Base-by-base conservation (phyloP, 148 eudicot genomes). In the Fagopyrum homotropicum region DNA sequence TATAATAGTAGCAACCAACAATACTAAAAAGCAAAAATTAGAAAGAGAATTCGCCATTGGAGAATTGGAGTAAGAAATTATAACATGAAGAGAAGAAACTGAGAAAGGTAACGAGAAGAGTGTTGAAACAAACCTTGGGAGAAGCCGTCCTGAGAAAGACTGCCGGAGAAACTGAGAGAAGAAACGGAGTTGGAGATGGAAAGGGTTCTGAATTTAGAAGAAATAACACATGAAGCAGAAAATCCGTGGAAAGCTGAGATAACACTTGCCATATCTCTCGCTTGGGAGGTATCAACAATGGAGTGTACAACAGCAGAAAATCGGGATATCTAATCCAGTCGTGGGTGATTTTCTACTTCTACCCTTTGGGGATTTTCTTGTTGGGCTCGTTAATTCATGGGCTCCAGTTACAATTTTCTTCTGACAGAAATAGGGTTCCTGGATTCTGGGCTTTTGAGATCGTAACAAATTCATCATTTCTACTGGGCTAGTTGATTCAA, bases 141-240 rank as follows among this genome's bases (percentile, higher is more conserved):
- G 82, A 90, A 89, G 35, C 76, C 48, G 74, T 81, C 75, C 8
- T 50, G 82, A 16, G 90, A 86, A 7, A 86, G 64, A 73, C 55
- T 78, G 46, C 84, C 54, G 29, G 90, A 90, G 75, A 84, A 89
- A 74, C 92, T 76, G 69, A 93, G 90, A 10, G 91, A 81, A 73
- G 71, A 66, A 66, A 66, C 15, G 45, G 82, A 54, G 74, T 10
- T 35, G 11, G 69, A 75, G 66, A 89, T 79, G 40, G 90, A 83
- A 63, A 86, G 84, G 9, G 78, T 52, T 51, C 72, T 77, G 75
- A 92, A 73, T 1, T 82, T 84, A 16, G 81, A 69, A 57, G 90
- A 79, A 44, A 91, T 85, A n/a, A 84, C 76, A 22, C 54, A 79
- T 72, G 82, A 75, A 29, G 84, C 80, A 22, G 71, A 66, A 43